phyloP scores from a whole-genome alignment of 2,329 filamentous ascomycete genomes.

The Alternaria sp. region DNA sequence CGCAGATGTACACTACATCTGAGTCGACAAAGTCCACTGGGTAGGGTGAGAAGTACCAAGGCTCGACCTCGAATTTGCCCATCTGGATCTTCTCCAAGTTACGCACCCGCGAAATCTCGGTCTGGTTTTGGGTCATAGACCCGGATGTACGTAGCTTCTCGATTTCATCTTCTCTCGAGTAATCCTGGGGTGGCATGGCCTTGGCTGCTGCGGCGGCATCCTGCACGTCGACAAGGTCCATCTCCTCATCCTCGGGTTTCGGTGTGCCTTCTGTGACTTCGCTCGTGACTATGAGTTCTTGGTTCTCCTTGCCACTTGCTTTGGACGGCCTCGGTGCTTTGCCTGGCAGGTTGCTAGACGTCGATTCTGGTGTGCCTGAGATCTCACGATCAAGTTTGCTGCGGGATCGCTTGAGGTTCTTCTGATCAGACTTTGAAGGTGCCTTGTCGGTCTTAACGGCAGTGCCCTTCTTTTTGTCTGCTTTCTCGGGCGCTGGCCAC shows the following conservation, averaged over 20 bases:
- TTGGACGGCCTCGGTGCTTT: conserved; percentile 59
- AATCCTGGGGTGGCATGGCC: conserved; percentile 60
- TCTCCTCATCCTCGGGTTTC: conserved; percentile 58
- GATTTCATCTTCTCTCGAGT: conserved; percentile 87
- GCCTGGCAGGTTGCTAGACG: conserved; percentile 56
- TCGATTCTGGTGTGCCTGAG: conserved; percentile 61
- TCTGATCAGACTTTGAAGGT: conserved; percentile 53
- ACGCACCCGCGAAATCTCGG: conserved; percentile 92
- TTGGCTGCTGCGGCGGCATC: conserved; percentile 60
- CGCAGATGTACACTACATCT: conserved; percentile 94
- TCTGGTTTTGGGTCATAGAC: conserved; percentile 98
- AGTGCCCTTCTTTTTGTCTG: conserved; percentile 79
- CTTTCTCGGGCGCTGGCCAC: conserved; percentile 91
- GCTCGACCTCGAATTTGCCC: conserved; percentile 87
- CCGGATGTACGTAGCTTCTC: conserved; percentile 93
- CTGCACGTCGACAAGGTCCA: conserved; percentile 60
- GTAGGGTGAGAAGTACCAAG: conserved; percentile 99
- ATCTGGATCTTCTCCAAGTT: conserved; percentile 96
- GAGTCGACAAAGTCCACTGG: conserved; percentile 86
- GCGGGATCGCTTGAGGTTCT: conserved; percentile 55
- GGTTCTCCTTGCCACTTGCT: conserved; percentile 67
- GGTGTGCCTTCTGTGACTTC: conserved; percentile 58
- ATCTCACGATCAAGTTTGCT: conserved; percentile 59
- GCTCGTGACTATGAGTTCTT: conserved; percentile 55
- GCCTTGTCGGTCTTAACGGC: conserved; percentile 52